A percentile compares a stretch with the other conserved stretches of the same genome.
Evolutionary conservation across 2,329 filamentous ascomycete genomes (phyloP).

Genomic region (Coniochaeta sp.): DNA sequence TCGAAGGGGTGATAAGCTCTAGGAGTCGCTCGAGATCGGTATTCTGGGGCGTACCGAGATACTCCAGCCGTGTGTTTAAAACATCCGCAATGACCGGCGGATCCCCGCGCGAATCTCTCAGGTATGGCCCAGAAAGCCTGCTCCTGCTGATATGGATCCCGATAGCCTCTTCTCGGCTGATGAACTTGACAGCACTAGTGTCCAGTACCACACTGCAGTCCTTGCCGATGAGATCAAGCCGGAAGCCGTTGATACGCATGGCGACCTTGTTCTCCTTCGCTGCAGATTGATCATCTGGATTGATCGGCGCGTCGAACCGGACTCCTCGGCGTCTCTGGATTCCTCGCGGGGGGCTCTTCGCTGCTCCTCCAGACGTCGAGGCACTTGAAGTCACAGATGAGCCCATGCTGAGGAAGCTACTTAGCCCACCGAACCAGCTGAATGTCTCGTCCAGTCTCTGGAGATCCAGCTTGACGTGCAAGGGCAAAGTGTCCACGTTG

Average conservation of each 20-base stretch:
- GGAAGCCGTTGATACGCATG: constrained; percentile 66
- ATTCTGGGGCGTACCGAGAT: constrained; percentile 64
- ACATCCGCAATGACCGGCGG: constrained; percentile 58
- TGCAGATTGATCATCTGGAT: constrained; percentile 37
- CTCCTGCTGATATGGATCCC: constrained; percentile 69
- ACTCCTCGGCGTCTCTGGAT: constrained; percentile 45
- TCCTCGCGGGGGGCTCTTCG: constrained; percentile 24
- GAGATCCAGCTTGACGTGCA: constrained; percentile 70
- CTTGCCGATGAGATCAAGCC: constrained; percentile 69
- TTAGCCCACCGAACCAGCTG: constrained; percentile 82
- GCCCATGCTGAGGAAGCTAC: constrained; percentile 82
- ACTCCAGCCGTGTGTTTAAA: constrained; percentile 62
- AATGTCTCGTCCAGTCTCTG: constrained; percentile 79
- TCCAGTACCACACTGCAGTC: constrained; percentile 67
- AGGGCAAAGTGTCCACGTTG: constrained; percentile 66
- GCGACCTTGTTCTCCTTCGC: constrained; percentile 61
- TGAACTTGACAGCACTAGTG: constrained; percentile 74
- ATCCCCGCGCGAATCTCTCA: constrained; percentile 41
- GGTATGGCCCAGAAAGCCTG: constrained; percentile 64
- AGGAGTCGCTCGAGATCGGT: constrained; percentile 75
- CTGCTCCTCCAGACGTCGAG: constrained; percentile 28
- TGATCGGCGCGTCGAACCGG: constrained; percentile 46
- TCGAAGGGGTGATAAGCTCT: constrained; percentile 83
- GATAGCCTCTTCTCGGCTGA: constrained; percentile 65
- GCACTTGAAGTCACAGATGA: constrained; percentile 72